Evolutionary conservation across 2,329 filamentous ascomycete genomes (phyloP).

Genomic region (Fusarium pseudonygamai): DNA sequence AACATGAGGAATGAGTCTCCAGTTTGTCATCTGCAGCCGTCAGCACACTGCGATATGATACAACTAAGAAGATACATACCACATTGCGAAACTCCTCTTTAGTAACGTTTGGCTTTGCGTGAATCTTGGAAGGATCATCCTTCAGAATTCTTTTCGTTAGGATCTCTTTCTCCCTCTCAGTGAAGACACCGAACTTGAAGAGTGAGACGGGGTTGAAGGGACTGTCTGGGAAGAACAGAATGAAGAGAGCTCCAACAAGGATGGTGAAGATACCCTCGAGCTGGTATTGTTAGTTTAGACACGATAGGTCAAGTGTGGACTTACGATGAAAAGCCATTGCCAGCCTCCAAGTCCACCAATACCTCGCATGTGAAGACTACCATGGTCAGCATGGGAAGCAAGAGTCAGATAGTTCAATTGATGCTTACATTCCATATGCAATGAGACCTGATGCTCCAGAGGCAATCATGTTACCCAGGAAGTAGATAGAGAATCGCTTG

Average conservation of each 20-base stretch:
- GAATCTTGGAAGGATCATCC: conserved; percentile 47
- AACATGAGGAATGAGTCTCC: conserved; percentile 49
- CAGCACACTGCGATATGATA: background rate
- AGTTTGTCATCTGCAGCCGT: conserved; percentile 48
- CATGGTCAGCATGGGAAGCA: background rate
- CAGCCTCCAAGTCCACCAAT: conserved; percentile 37
- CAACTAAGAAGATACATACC: conserved; percentile 31
- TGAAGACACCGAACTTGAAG: conserved; percentile 46
- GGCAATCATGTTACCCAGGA: conserved; percentile 56
- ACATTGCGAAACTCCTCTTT: conserved; percentile 47
- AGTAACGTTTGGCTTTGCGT: conserved; percentile 44
- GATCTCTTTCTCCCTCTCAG: conserved; percentile 48
- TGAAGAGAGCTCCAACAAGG: conserved; percentile 30
- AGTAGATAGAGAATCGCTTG: conserved; percentile 56
- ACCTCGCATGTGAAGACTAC: conserved; percentile 39
- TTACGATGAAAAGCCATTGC: conserved; percentile 41
- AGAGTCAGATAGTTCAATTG: background rate
- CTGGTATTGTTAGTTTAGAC: background rate
- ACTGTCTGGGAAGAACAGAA: conserved; percentile 28
- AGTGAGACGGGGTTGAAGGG: conserved; percentile 45
- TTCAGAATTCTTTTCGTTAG: conserved; percentile 44
- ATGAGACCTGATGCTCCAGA: conserved; percentile 44
- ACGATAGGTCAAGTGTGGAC: background rate
- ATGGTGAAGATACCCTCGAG: conserved; percentile 51
- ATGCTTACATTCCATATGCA: conserved; percentile 49